phyloP scores from a whole-genome alignment of 2,329 filamentous ascomycete genomes.

The Colletotrichum sp. region DNA sequence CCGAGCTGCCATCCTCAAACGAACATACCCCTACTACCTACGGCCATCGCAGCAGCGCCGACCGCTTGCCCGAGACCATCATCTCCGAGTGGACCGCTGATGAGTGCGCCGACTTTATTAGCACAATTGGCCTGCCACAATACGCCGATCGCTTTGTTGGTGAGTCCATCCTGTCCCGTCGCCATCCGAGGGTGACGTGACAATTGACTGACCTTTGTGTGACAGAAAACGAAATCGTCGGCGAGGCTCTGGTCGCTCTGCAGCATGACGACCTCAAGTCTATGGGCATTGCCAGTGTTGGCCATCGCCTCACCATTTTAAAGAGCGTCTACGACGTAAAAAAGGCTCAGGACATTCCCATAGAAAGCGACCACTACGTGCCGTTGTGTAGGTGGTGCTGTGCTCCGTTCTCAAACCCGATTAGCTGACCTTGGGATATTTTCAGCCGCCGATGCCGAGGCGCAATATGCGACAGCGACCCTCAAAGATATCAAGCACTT shows the following conservation, averaged over 20 bases:
- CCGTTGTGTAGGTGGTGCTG: slow-evolving; percentile 75
- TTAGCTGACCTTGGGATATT: slow-evolving; percentile 18
- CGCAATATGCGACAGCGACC: slow-evolving; percentile 84
- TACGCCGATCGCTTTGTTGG: slow-evolving; percentile 85
- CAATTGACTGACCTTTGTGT: neutral
- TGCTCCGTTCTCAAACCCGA: neutral
- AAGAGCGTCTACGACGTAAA: slow-evolving; percentile 98
- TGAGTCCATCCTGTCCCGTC: slow-evolving; percentile 48
- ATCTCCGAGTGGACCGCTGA: slow-evolving; percentile 84
- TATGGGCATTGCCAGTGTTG: slow-evolving; percentile 91
- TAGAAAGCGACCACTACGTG: slow-evolving; percentile 93
- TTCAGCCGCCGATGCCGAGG: slow-evolving; percentile 86
- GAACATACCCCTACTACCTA: slow-evolving; percentile 85
- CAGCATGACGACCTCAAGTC: slow-evolving; percentile 94
- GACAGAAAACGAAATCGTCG: slow-evolving; percentile 90
- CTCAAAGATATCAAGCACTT: slow-evolving; percentile 92
- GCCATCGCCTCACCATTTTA: slow-evolving; percentile 91
- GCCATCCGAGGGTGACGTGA: neutral
- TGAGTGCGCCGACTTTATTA: slow-evolving; percentile 89
- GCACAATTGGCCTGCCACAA: slow-evolving; percentile 78
- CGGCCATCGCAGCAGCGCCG: slow-evolving; percentile 68
- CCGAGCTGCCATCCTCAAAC: slow-evolving; percentile 69
- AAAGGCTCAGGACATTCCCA: slow-evolving; percentile 87
- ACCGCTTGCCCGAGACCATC: slow-evolving; percentile 74
- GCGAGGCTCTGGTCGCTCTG: slow-evolving; percentile 86